Base-by-base conservation (phyloP, 2,329 filamentous ascomycete species). In the Aspergillus amoenus region DNA sequence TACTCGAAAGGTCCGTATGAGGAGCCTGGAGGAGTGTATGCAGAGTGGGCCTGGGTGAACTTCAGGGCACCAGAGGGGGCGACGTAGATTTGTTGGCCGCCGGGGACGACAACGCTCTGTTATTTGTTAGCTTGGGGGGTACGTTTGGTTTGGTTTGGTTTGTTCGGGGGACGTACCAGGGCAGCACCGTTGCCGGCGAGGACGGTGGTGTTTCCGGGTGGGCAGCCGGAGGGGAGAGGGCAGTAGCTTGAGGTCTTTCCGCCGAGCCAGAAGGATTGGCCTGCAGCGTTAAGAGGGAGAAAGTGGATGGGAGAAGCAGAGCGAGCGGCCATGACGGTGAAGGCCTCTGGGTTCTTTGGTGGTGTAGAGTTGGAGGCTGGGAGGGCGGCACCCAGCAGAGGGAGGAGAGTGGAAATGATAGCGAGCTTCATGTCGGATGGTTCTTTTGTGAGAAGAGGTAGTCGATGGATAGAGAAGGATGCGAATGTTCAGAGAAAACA, bases 71-170 rank as follows among this genome's bases (percentile, higher is more conserved):
- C 87, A 24, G 77, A 70, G 3, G 80, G 75, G 3, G 73, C 75
- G 56, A 88, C 77, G 69, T 84, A 89, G 64, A 87, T 78, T 56
- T 78, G 72, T 65, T 89, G 86, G 24, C 87, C 86, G 27, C 86
- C 86, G 5, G 86, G 85, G 4, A 88, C 86, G 30, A 78, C 67
- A 32, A 84, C 80, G 34, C 75, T 73, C 67, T 83, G 54, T 45
- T 52, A 12, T 27, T 5, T 13, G 34, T 42, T 47, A 34, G 49
- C 52, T 47, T 34, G 49, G 53, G 41, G 4, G 13, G 18, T 7
- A 21, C 24, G 27, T 44, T 27, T 47, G 18, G 17, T 8, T 7
- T 7, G 22, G 32, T 40, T 17, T 7, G 3, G 5, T 43, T 17
- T 18, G 27, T 18, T 22, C 11, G 27, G 27, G n/a, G 37, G 18